Percentiles rank a stretch among this genome's conserved stretches.
Conservation (phyloP, 306 rosid species). For the Canavalia gladiata region DNA sequence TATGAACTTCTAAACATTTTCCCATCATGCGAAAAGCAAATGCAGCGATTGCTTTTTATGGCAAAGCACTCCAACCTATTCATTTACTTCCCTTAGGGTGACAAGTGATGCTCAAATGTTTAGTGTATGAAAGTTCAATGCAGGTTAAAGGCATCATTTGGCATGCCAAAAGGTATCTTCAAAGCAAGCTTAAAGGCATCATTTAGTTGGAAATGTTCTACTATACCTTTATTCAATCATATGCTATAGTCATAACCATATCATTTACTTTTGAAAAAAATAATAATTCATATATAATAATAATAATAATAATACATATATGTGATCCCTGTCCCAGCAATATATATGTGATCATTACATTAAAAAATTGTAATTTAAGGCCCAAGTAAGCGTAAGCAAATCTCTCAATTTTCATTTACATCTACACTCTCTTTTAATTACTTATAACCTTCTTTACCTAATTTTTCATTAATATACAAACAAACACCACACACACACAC, state of each 20-base stretch:
- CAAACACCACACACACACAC: no score
- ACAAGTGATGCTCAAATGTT: background rate
- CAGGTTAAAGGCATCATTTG: constrained; percentile 17
- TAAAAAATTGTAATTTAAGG: no score
- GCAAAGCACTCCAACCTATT: constrained; percentile 18
- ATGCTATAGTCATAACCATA: constrained; percentile 19
- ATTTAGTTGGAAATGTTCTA: background rate
- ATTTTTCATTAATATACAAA: no score
- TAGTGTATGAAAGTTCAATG: constrained; percentile 5
- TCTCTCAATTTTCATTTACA: no score
- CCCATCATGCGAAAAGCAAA: constrained; percentile 17
- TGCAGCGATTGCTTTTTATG: background rate
- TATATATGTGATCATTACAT: background rate
- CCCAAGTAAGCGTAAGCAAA: no score
- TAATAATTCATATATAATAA: no score
- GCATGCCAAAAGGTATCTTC: background rate
- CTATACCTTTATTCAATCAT: constrained; percentile 30
- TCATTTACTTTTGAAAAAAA: background rate
- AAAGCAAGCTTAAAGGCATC: background rate
- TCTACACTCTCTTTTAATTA: no score
- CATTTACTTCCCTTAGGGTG: constrained; percentile 28
- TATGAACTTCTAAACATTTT: constrained; percentile 22
- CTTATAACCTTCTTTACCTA: no score
- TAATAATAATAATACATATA: no score
- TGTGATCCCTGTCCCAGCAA: background rate